Evolutionary conservation across 129 eudicot species (phyloP).

Genomic region (Ambrosia artemisiifolia): DNA sequence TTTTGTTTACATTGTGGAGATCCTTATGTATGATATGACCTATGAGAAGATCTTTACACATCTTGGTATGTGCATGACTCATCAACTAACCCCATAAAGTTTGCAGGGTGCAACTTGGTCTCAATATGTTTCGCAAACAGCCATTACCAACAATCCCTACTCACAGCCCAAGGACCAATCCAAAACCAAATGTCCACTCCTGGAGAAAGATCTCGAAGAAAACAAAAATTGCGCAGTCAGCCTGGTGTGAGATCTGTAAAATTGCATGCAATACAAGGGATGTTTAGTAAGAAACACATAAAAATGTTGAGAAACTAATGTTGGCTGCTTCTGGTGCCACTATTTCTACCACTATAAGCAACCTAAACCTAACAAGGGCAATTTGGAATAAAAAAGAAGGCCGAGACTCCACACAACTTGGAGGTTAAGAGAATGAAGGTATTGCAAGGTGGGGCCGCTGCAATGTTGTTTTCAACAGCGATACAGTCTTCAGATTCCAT

Average conservation of each 20-base stretch:
- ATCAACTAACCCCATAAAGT: neutral
- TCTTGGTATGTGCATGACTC: neutral
- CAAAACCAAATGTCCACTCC: slow-evolving; percentile 27
- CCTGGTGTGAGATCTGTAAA: slow-evolving; percentile 72
- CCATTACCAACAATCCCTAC: slow-evolving; percentile 26
- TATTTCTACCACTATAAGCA: slow-evolving; percentile 18
- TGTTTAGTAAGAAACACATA: slow-evolving; percentile 74
- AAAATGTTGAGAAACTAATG: slow-evolving; percentile 42
- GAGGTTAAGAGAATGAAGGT: slow-evolving; percentile 57
- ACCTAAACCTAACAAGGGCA: slow-evolving; percentile 41
- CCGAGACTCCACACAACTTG: slow-evolving; percentile 34
- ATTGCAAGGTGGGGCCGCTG: slow-evolving; percentile 66
- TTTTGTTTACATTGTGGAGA: neutral
- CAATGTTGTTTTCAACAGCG: slow-evolving; percentile 73
- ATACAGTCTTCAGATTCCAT: slow-evolving; percentile 53
- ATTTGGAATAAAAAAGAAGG: slow-evolving; percentile 33
- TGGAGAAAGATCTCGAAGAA: slow-evolving; percentile 47
- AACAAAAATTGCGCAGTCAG: slow-evolving; percentile 52
- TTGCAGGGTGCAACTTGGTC: slow-evolving; percentile 34
- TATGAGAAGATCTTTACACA: slow-evolving; percentile 4
- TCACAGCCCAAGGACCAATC: slow-evolving; percentile 19
- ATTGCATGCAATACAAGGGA: slow-evolving; percentile 50
- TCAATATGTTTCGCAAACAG: slow-evolving; percentile 36
- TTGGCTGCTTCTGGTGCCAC: neutral
- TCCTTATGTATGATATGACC: neutral